phyloP scores from a whole-genome alignment of 225 moss, liverwort and hornwort species.

The Asterella californica region DNA sequence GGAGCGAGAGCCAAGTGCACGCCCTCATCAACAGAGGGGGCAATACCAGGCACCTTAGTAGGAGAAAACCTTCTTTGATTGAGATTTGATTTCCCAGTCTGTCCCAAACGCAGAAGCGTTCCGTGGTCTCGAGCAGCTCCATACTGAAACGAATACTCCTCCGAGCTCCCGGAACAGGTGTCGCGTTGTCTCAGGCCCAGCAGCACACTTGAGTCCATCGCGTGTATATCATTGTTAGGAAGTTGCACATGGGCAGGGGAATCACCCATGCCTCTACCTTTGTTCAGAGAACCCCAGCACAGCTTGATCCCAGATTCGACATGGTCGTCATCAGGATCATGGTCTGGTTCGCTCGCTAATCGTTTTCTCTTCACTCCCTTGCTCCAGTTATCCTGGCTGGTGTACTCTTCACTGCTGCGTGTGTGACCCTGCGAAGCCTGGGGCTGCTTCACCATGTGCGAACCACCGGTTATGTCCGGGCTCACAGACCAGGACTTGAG shows the following conservation, averaged over 20 bases:
- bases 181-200: slow-evolving; percentile 31
- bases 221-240: neutral
- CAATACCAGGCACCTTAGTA: neutral
- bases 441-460: slow-evolving; percentile 9
- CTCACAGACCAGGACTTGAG: slow-evolving; percentile 68
- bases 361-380: slow-evolving; percentile 82
- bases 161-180: slow-evolving; percentile 29
- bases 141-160: slow-evolving; percentile 18
- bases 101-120: slow-evolving; percentile 39
- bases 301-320: slow-evolving; percentile 32
- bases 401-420: slow-evolving; percentile 28
- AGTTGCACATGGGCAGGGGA: slow-evolving; percentile 15
- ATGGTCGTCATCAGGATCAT: slow-evolving; percentile 44
- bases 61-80: slow-evolving; percentile 10
- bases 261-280: slow-evolving; percentile 16
- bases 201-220: slow-evolving; percentile 15
- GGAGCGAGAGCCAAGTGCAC: slow-evolving; percentile 61
- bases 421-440: slow-evolving; percentile 28
- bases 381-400: slow-evolving; percentile 43
- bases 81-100: slow-evolving; percentile 17
- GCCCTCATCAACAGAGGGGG: slow-evolving; percentile 13
- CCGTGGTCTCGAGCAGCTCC: slow-evolving; percentile 21
- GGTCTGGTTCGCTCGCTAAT: slow-evolving; percentile 29
- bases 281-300: slow-evolving; percentile 35
- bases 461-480: slow-evolving; percentile 28